These are phyloP conservation scores for Penicillium maclennaniae DNA, from an alignment of 495 filamentous ascomycete species.

Conservation along the genomic window DNA sequence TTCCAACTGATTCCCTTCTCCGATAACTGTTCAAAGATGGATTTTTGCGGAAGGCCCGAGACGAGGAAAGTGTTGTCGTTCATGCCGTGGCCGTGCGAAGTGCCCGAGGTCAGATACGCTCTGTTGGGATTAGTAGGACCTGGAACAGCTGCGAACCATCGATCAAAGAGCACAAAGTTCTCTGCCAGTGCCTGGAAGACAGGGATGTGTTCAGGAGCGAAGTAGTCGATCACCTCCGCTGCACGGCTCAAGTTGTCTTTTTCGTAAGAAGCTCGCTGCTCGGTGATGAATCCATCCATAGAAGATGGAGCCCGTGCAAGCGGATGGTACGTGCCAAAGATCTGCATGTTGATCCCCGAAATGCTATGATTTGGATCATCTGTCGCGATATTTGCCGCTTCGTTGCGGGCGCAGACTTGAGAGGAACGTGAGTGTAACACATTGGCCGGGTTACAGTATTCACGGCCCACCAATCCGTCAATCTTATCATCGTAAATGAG, in stretches of 20 bases:
- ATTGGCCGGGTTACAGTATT: conserved; percentile 42
- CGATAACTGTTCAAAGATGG: conserved; percentile 47
- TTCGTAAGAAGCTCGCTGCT: conserved; percentile 34
- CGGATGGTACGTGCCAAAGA: conserved; percentile 43
- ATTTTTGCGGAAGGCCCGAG: conserved; percentile 39
- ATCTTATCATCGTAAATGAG: conserved; percentile 33
- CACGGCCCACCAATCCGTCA: conserved; percentile 30
- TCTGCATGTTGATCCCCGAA: conserved; percentile 45
- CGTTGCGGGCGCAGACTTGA: conserved; percentile 32
- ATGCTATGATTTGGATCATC: conserved; percentile 50
- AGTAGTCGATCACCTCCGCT: conserved; percentile 47
- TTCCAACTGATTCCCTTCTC: conserved; percentile 44
- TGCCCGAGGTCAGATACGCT: conserved; percentile 45
- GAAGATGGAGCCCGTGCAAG: conserved; percentile 15
- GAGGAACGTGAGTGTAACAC: conserved; percentile 29
- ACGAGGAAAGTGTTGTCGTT: conserved; percentile 41
- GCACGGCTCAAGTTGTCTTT: conserved; percentile 22
- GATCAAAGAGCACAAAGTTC: conserved; percentile 47
- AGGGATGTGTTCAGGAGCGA: conserved; percentile 41
- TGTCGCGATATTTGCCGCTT: conserved; percentile 29
- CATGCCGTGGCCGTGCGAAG: conserved; percentile 41
- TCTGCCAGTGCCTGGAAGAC: conserved; percentile 43
- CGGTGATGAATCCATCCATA: conserved; percentile 44
- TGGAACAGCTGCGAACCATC: conserved; percentile 45
- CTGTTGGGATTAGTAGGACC: conserved; percentile 49